Conservation (phyloP, 495 filamentous ascomycete genomes). For the Pseudomonodictys pantanalensis region DNA sequence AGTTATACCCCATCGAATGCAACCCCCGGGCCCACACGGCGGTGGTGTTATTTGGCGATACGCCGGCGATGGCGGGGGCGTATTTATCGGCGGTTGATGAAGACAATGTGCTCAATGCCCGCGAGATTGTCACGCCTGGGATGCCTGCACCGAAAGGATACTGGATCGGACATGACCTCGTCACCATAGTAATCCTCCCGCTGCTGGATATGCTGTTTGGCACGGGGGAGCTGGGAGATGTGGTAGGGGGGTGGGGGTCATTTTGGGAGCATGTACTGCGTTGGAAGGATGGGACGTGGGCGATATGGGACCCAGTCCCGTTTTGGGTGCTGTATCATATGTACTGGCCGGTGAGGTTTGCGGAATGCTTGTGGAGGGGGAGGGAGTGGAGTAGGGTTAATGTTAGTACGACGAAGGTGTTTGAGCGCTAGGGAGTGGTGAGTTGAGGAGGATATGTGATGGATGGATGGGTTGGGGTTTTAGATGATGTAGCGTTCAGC, state of each 20-base stretch:
- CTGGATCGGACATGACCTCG: constrained; percentile 59
- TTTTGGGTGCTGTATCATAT: constrained; percentile 58
- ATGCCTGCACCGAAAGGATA: constrained; percentile 44
- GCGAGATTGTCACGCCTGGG: constrained; percentile 31
- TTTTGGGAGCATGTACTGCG: constrained; percentile 48
- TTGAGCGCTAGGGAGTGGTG: constrained; percentile 35
- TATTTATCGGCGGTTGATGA: constrained; percentile 32
- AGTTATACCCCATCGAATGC: constrained; percentile 59
- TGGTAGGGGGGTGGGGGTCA: constrained; percentile 25
- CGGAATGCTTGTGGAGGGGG: constrained; percentile 40
- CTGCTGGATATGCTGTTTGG: constrained; percentile 37
- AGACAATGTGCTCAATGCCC: not conserved
- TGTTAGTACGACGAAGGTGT: constrained; percentile 59
- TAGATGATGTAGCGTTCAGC: no score
- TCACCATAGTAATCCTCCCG: constrained; percentile 49
- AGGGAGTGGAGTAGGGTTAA: constrained; percentile 55
- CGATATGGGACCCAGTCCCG: constrained; percentile 60
- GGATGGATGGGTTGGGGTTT: no score
- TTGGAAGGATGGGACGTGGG: constrained; percentile 62
- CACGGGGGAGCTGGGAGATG: constrained; percentile 14
- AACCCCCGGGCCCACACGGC: constrained; percentile 63
- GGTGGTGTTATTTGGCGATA: constrained; percentile 49
- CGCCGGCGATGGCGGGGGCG: constrained; percentile 28
- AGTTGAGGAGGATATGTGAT: no score
- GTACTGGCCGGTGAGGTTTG: constrained; percentile 58